Evolutionary conservation across 1,284 basidiomycete species (phyloP).

Genomic region (Stereum hirsutum): DNA sequence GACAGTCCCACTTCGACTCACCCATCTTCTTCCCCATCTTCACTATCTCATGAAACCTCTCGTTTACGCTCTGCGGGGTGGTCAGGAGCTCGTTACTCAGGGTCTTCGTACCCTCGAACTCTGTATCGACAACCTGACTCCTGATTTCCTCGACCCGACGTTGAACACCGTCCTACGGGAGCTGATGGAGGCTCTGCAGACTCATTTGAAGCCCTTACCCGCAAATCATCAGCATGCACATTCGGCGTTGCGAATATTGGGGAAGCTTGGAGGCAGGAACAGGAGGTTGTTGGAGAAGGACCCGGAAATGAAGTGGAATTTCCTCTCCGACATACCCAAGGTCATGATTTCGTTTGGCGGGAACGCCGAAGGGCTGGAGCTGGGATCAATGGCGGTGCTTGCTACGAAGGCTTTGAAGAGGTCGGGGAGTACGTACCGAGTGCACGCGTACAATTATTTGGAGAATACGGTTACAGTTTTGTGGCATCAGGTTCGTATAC

Average conservation of each 20-base stretch:
- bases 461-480: conserved; percentile 69
- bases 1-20: conserved; percentile 93
- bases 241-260: conserved; percentile 93
- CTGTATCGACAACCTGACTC: conserved; percentile 99
- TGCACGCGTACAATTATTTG: conserved; percentile 73
- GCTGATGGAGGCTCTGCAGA: conserved; percentile 91
- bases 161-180: conserved; percentile 90
- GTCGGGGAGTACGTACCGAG: conserved; percentile 53
- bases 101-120: conserved; percentile 95
- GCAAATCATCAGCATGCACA: conserved; percentile 90
- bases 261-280: conserved; percentile 95
- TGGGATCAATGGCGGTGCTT: conserved; percentile 67
- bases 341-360: conserved; percentile 73
- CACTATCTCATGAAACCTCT: conserved; percentile 96
- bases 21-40: conserved; percentile 93
- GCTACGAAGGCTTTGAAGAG: conserved; percentile 63
- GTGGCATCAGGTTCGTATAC: conserved; percentile 61
- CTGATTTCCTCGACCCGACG: conserved; percentile 97
- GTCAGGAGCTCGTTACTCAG: conserved; percentile 88
- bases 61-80: conserved; percentile 84
- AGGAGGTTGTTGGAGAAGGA: conserved; percentile 82
- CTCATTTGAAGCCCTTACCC: conserved; percentile 85
- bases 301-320: conserved; percentile 65
- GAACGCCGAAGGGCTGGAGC: conserved; percentile 56
- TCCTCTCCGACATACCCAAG: conserved; percentile 61